These are phyloP conservation scores for Tubosaeta brunneosetosa DNA, from an alignment of 768 basidiomycete species.

Conservation along the genomic window DNA sequence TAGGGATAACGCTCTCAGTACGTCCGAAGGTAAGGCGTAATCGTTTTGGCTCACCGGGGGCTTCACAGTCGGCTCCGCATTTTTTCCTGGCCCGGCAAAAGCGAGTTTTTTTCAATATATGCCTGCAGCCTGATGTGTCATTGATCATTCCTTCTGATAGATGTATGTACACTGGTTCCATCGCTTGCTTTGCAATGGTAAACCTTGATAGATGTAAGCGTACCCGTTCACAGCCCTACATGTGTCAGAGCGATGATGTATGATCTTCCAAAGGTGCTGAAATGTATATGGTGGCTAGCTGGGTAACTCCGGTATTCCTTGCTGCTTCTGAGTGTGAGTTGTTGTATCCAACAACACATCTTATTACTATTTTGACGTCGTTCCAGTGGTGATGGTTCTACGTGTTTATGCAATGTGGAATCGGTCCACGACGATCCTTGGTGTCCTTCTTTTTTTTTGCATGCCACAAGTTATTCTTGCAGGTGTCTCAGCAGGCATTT, in stretches of 20 bases:
- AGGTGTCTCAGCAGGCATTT: not conserved
- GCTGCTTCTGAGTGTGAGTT: constrained; percentile 6
- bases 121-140: no score
- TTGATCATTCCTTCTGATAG: not conserved
- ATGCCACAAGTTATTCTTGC: not conserved
- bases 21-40: not conserved
- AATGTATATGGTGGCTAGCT: not conserved
- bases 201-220: constrained; percentile 2
- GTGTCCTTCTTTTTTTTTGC: not conserved
- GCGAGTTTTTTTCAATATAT: not conserved
- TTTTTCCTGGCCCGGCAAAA: not conserved
- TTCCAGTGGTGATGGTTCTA: not conserved
- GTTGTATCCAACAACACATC: no score
- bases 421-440: not conserved
- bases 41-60: no score
- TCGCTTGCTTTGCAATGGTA: no score
- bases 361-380: not conserved
- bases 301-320: not conserved
- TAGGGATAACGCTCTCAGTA: not conserved
- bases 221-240: not conserved
- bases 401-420: not conserved
- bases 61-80: not conserved
- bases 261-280: not conserved
- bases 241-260: not conserved
- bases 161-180: not conserved